Evolutionary conservation across 345 rosid species (phyloP).

Genomic region (Camelina laxa): DNA sequence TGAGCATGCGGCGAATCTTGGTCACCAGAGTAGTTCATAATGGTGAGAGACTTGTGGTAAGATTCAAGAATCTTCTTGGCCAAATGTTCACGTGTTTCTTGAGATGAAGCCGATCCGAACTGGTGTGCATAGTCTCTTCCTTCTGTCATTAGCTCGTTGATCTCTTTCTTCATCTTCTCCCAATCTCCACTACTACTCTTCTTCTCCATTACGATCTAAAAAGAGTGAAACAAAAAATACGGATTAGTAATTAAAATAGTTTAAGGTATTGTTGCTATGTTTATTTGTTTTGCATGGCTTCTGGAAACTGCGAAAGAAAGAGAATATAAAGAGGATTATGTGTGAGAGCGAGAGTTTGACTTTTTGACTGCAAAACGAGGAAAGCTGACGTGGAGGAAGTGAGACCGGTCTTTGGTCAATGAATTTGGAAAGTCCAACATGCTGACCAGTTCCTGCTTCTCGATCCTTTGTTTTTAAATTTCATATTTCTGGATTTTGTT

Average conservation of each 20-base stretch:
- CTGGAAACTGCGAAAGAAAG: constrained; percentile 20
- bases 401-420: constrained; percentile 47
- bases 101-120: constrained; percentile 52
- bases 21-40: constrained; percentile 46
- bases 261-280: constrained; percentile 17
- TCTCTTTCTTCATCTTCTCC: constrained; percentile 57
- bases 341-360: constrained; percentile 37
- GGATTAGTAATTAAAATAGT: not conserved
- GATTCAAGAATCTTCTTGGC: constrained; percentile 61
- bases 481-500: not conserved
- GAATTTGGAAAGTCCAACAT: constrained; percentile 45
- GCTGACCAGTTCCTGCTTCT: constrained; percentile 47
- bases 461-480: constrained; percentile 20
- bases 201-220: constrained; percentile 34
- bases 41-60: constrained; percentile 62
- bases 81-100: constrained; percentile 53
- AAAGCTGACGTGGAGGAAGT: constrained; percentile 39
- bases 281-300: constrained; percentile 43
- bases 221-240: not conserved
- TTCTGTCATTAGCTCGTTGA: constrained; percentile 55
- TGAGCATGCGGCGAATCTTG: constrained; percentile 55
- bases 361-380: constrained; percentile 37
- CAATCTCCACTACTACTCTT: constrained; percentile 54
- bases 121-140: constrained; percentile 71
- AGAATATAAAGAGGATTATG: constrained; percentile 34